phyloP scores from a whole-genome alignment of 768 basidiomycete species.

The Boletus tomentosulus region DNA sequence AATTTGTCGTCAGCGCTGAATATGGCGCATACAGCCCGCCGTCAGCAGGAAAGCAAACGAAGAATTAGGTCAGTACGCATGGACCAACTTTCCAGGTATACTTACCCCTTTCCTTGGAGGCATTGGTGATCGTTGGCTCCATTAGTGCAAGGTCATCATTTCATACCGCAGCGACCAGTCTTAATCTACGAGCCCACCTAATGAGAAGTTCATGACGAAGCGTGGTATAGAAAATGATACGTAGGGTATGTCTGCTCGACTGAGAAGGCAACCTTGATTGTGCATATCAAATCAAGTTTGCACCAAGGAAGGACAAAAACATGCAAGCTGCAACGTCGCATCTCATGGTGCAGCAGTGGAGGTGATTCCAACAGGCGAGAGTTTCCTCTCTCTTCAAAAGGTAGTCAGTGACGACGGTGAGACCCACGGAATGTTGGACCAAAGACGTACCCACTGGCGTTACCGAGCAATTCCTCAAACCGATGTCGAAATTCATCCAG shows the following conservation, averaged over 20 bases:
- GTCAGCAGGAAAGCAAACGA: constrained; percentile 10
- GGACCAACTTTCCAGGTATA: too few relatives aligned
- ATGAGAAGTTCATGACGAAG: not conserved
- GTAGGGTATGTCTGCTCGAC: not conserved
- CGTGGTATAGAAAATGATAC: not conserved
- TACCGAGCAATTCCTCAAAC: constrained; percentile 30
- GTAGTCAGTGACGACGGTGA: constrained; percentile 1
- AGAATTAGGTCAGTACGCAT: not conserved
- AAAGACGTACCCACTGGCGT: constrained; percentile 21
- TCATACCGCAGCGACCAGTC: too few relatives aligned
- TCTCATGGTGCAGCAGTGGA: constrained; percentile 3
- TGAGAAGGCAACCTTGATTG: not conserved
- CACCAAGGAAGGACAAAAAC: too few relatives aligned
- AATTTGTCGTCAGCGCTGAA: constrained; percentile 31
- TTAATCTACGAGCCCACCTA: not conserved
- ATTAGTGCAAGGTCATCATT: too few relatives aligned
- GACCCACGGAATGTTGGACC: not conserved
- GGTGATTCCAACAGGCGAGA: constrained; percentile 17
- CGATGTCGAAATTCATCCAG: constrained; percentile 17
- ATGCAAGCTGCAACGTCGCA: not conserved
- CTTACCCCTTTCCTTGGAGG: too few relatives aligned
- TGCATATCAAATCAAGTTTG: not conserved
- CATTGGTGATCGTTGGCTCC: too few relatives aligned
- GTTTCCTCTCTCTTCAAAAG: constrained; percentile 19
- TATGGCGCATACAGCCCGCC: not conserved